Evolutionary conservation across 1,139 yeast species (phyloP).

Genomic region (Yamadazyma blattariae): DNA sequence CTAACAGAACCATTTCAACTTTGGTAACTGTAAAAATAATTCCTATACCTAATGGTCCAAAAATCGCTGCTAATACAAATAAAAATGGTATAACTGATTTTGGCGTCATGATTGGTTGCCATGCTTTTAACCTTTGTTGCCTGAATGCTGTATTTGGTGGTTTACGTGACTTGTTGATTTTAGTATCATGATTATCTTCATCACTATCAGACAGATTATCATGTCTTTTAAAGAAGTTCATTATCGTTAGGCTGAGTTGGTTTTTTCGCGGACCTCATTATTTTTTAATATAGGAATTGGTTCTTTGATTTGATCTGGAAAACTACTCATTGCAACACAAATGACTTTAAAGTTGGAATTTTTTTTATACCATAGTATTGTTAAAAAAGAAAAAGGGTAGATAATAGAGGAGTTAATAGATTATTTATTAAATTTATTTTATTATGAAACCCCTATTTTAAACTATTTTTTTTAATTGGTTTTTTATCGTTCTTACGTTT

Average conservation of each 20-base stretch:
- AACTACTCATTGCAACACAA: no score
- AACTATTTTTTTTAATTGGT: slow-evolving; percentile 9
- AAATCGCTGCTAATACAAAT: slow-evolving; percentile 58
- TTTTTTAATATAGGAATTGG: no score
- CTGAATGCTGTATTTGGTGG: slow-evolving; percentile 81
- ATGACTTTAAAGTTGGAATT: no score
- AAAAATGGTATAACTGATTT: slow-evolving; percentile 71
- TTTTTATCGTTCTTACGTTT: slow-evolving; percentile 21
- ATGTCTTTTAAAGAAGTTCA: slow-evolving; percentile 40
- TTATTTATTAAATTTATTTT: not conserved
- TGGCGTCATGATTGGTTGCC: slow-evolving; percentile 83
- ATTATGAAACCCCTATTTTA: not conserved
- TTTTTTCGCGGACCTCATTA: not conserved
- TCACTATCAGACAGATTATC: slow-evolving; percentile 27
- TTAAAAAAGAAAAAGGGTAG: no score
- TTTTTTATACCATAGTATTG: no score
- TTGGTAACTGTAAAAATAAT: slow-evolving; percentile 56
- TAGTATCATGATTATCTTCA: slow-evolving; percentile 17
- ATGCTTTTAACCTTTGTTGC: slow-evolving; percentile 69
- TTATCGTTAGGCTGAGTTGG: slow-evolving; percentile 10
- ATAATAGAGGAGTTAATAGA: not conserved
- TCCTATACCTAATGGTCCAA: slow-evolving; percentile 75
- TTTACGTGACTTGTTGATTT: slow-evolving; percentile 50
- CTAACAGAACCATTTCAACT: slow-evolving; percentile 56
- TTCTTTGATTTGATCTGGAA: no score